phyloP scores from a whole-genome alignment of 768 basidiomycete species.

The Amanita molliuscula region DNA sequence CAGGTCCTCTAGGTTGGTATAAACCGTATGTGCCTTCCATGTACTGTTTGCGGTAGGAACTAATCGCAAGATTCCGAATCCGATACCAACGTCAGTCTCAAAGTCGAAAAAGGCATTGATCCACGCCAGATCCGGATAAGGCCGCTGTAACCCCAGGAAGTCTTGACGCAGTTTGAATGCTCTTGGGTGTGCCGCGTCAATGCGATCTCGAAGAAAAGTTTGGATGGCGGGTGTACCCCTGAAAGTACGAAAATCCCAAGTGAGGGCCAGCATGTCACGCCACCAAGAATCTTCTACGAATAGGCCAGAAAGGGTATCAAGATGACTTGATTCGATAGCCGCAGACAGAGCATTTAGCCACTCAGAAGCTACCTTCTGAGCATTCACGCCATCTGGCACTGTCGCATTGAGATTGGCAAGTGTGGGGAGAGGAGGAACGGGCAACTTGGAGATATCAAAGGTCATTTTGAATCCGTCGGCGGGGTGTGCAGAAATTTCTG shows the following conservation, averaged over 20 bases:
- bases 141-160: conserved; percentile 20
- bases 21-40: conserved; percentile 44
- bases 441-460: not conserved
- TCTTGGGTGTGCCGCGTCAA: conserved; percentile 18
- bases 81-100: conserved; percentile 28
- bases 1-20: conserved; percentile 40
- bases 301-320: conserved; percentile 10
- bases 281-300: conserved; percentile 26
- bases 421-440: conserved; percentile 19
- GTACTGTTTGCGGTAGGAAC: conserved; percentile 24
- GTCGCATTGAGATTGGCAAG: conserved; percentile 16
- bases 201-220: conserved; percentile 27
- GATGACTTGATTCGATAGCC: conserved; percentile 8
- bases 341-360: conserved; percentile 19
- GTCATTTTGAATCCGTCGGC: not conserved
- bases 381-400: conserved; percentile 14
- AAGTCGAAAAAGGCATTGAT: conserved; percentile 38
- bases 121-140: conserved; percentile 33
- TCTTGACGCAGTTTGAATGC: conserved; percentile 21
- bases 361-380: conserved; percentile 16
- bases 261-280: conserved; percentile 42
- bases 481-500: too few relatives aligned
- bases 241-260: conserved; percentile 33
- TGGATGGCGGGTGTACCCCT: conserved; percentile 39
- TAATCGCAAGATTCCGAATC: conserved; percentile 35